Evolutionary conservation across 306 rosid genomes (phyloP).

Genomic region (Quercus wislizeni): DNA sequence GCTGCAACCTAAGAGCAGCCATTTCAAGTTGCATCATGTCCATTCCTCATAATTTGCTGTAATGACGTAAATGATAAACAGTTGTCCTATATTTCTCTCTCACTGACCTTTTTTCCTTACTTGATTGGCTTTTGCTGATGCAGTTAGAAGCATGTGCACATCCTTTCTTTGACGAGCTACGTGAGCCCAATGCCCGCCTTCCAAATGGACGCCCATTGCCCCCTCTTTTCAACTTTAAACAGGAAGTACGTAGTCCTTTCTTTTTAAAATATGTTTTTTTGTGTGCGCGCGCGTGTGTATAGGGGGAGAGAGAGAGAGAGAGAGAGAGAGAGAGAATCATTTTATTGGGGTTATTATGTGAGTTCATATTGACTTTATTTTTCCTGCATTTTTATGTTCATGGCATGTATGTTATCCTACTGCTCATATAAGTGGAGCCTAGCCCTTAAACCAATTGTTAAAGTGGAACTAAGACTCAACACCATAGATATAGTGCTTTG

Average conservation of each 20-base stretch:
- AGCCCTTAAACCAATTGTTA: neutral
- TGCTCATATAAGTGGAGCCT: neutral
- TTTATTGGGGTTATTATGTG: neutral
- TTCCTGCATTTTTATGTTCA: neutral
- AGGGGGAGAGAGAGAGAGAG: neutral
- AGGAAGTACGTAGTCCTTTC: slow-evolving; percentile 66
- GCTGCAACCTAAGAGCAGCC: slow-evolving; percentile 8
- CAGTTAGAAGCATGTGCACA: slow-evolving; percentile 97
- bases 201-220: slow-evolving; percentile 88
- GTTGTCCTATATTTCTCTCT: neutral
- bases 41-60: slow-evolving; percentile 1
- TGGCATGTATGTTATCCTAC: neutral
- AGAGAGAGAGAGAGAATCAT: neutral
- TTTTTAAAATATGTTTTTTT: neutral
- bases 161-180: slow-evolving; percentile 91
- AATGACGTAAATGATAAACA: neutral
- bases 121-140: slow-evolving; percentile 19
- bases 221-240: slow-evolving; percentile 80
- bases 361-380: neutral
- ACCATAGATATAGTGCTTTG: neutral
- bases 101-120: slow-evolving; percentile 9
- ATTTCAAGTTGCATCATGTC: slow-evolving; percentile 4
- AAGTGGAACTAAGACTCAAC: neutral
- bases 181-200: slow-evolving; percentile 79
- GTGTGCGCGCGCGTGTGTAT: neutral